Evolutionary conservation across 2,329 filamentous ascomycete genomes (phyloP).

Genomic region (Curvularia spicifera): DNA sequence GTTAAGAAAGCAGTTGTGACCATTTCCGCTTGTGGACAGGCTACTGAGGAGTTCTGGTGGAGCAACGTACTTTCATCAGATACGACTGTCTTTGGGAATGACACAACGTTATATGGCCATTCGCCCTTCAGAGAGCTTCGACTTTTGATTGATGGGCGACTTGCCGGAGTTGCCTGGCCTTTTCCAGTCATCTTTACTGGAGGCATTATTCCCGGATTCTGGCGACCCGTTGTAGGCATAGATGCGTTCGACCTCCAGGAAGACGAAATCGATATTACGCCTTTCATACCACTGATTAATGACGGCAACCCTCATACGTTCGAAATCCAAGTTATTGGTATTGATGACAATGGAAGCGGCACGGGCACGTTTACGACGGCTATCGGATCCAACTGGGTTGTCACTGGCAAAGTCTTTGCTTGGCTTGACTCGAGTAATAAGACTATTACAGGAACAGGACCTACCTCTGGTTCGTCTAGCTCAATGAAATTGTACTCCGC

Average conservation of each 20-base stretch:
- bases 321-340: slow-evolving; percentile 69
- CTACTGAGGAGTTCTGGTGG: slow-evolving; percentile 85
- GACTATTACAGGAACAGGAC: slow-evolving; percentile 59
- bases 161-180: slow-evolving; percentile 80
- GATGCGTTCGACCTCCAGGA: slow-evolving; percentile 81
- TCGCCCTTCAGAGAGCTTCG: slow-evolving; percentile 81
- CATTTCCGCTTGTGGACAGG: slow-evolving; percentile 78
- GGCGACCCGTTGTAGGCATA: slow-evolving; percentile 78
- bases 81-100: slow-evolving; percentile 63
- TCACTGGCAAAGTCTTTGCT: slow-evolving; percentile 81
- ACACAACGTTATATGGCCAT: slow-evolving; percentile 67
- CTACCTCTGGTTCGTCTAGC: slow-evolving; percentile 52
- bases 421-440: slow-evolving; percentile 66
- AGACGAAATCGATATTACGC: slow-evolving; percentile 81
- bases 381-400: slow-evolving; percentile 73
- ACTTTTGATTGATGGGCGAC: slow-evolving; percentile 71
- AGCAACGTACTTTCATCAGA: slow-evolving; percentile 73
- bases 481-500: slow-evolving; percentile 59
- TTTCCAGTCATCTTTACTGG: slow-evolving; percentile 85
- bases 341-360: slow-evolving; percentile 63
- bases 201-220: slow-evolving; percentile 76
- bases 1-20: slow-evolving; percentile 73
- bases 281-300: slow-evolving; percentile 73
- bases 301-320: slow-evolving; percentile 71
- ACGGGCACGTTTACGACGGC: slow-evolving; percentile 59